These are phyloP conservation scores for Pseudotulostoma volvatum DNA, from an alignment of 495 filamentous ascomycete species.

Conservation along the genomic window DNA sequence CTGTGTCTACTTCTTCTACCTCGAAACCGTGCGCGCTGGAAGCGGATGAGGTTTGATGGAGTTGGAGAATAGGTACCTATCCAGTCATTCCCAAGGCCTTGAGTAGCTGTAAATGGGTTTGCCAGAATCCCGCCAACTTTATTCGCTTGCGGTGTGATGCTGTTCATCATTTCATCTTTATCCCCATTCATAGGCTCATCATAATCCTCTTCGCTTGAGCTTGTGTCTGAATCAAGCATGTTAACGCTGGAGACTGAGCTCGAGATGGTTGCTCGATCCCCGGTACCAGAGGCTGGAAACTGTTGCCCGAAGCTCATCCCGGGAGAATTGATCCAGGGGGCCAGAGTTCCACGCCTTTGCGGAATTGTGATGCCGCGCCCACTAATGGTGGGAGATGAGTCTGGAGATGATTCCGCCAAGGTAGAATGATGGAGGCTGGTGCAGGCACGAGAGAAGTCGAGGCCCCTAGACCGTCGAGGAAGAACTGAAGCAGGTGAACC, in stretches of 20 bases:
- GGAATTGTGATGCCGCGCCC: constrained; percentile 71
- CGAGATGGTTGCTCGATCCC: constrained; percentile 60
- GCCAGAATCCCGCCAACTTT: constrained; percentile 19
- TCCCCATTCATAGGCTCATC: constrained; percentile 70
- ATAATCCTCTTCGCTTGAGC: constrained; percentile 53
- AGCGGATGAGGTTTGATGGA: constrained; percentile 55
- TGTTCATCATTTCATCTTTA: constrained; percentile 61
- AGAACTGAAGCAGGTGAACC: constrained; percentile 70
- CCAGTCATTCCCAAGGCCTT: constrained; percentile 39
- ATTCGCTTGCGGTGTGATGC: constrained; percentile 34
- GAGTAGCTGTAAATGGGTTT: constrained; percentile 30
- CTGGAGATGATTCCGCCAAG: constrained; percentile 77
- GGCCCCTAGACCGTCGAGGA: constrained; percentile 67
- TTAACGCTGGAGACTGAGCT: constrained; percentile 74
- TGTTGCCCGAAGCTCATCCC: constrained; percentile 24
- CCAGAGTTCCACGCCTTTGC: constrained; percentile 28
- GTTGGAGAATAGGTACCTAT: constrained; percentile 49
- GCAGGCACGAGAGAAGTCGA: constrained; percentile 86
- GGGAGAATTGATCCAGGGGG: constrained; percentile 25
- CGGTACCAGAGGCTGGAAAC: constrained; percentile 25
- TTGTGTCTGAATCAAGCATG: constrained; percentile 65
- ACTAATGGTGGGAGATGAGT: constrained; percentile 77
- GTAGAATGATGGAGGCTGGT: constrained; percentile 95
- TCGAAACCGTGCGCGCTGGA: constrained; percentile 47
- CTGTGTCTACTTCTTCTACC: constrained; percentile 43